Base-by-base conservation (phyloP, 2,329 filamentous ascomycete species). In the Claviceps quebecensis region DNA sequence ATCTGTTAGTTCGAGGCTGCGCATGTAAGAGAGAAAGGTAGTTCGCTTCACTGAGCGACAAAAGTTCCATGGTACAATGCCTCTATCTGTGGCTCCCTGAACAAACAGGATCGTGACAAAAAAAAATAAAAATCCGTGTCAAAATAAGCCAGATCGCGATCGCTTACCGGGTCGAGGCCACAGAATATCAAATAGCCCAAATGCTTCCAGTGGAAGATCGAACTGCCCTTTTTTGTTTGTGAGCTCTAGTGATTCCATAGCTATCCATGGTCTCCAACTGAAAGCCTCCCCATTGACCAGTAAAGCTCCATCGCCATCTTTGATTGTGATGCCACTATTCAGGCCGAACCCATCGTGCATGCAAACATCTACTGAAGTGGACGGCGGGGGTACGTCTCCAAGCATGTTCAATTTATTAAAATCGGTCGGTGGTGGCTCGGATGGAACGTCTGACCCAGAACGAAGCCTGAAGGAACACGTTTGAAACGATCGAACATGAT, bases 211-310 rank as follows among this genome's bases (percentile, higher is more conserved):
- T 4, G 75, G 73, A 29, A 93, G 75, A 59, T 95, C 87, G 73
- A 87, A 90, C 65, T 94, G 86, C 0, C 88, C 86, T 66, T 85
- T 89, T 46, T 66, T 68, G 66, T 95, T 95, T 51, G 84, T 63
- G 60, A 95, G 68, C 59, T 62, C 69, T 67, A 63, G 68, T 48
- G 61, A 63, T 49, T 67, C 61, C 58, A 67, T 70, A 4, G 65
- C 67, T 54, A 77, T 68, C 88, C 91, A 96, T 4, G 93, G 93
- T 63, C 78, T 73, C 93, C 93, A 98, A 48, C 74, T 70, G 65
- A 96, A 97, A 1, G 84, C 89, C 67, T 97, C 89, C 5, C 91
- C 91, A 41, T 81, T 84, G 1, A 96, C 77, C 5, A 98, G 74
- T 55, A 98, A 64, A 26, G 89, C 77, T 0, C 88, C 91, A 49